Conservation (phyloP, 192 early-diverging fungal genomes). For the Chytriomyces sp. region DNA sequence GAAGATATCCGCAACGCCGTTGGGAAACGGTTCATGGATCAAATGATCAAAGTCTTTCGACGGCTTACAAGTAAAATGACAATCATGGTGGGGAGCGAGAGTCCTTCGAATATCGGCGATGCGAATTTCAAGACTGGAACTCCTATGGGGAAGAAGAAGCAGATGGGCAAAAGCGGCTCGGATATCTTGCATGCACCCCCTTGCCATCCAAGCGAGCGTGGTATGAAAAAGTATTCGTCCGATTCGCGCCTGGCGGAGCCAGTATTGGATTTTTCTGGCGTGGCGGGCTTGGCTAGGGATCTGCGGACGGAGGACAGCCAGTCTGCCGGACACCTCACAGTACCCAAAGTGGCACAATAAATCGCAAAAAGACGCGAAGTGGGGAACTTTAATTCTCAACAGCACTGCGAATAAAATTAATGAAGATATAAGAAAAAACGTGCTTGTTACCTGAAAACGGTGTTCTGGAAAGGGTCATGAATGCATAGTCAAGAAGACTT, state of each 20-base stretch:
- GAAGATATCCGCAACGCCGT: slow-evolving; percentile 60
- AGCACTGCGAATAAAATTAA: too few relatives aligned
- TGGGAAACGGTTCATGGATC: neutral
- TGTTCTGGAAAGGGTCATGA: too few relatives aligned
- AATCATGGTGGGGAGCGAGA: neutral
- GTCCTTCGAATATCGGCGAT: neutral
- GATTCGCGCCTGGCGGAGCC: neutral
- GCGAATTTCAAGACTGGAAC: neutral
- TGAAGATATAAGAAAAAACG: too few relatives aligned
- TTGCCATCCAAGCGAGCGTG: neutral
- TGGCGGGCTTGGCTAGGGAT: neutral
- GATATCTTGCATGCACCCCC: neutral
- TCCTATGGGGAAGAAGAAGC: neutral
- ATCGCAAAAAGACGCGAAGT: too few relatives aligned
- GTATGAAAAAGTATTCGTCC: neutral
- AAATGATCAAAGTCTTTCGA: slow-evolving; percentile 1
- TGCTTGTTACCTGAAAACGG: too few relatives aligned
- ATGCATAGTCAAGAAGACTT: too few relatives aligned
- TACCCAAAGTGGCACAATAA: too few relatives aligned
- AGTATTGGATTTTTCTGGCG: neutral
- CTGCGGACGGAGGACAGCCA: too few relatives aligned
- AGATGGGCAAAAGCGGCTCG: neutral
- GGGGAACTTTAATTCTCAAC: too few relatives aligned
- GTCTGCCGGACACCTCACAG: too few relatives aligned
- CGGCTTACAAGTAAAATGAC: neutral